Base-by-base conservation (phyloP, 441 rosid species). In the Viola pubescens region DNA sequence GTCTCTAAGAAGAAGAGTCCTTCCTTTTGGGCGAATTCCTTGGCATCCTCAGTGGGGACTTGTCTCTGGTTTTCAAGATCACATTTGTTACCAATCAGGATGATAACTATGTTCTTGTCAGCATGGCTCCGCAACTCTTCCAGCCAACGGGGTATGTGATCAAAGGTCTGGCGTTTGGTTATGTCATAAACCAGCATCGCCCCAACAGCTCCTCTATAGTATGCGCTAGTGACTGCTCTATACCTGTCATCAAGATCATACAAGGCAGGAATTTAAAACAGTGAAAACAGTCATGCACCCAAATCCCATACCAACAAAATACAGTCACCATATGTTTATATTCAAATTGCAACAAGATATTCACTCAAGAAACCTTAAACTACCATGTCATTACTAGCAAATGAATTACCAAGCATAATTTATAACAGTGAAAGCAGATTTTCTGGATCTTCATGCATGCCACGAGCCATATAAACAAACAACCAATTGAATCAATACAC, bases 1-100 rank as follows among this genome's bases (percentile, higher is more conserved):
- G 98, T 94, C 72, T 94, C 98, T 81, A 89, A 83, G 77, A 94
- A 94, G 80, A 84, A 89, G 47, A 94, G 52, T 0, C 89, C 92
- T 79, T 86, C 92, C 65, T 79, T 86, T 68, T 89, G 85, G 0
- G 98, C 98, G 0, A 92, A 84, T 62, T 77, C 82, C 69, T 82
- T 83, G 34, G 95, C 96, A 71, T 92, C 96, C 68, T 89, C 94
- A 0, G 73, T 72, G 39, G 84, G 82, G 8, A 89, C 84, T 0
- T 76, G 92, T 59, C 97, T 79, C 9, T 89, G 86, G 61, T 77
- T 78, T 61, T 87, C 92, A 62, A 92, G 70, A 75, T 89, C 98
- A 38, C 86, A 77, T 69, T 92, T 92, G 84, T 92, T 92, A 16
- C 96, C 98, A 3, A 89, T 88, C 74, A 89, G 79, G 84, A 89